Conservation (phyloP, 805 yeast species). For the Hanseniaspora mollemarum region DNA sequence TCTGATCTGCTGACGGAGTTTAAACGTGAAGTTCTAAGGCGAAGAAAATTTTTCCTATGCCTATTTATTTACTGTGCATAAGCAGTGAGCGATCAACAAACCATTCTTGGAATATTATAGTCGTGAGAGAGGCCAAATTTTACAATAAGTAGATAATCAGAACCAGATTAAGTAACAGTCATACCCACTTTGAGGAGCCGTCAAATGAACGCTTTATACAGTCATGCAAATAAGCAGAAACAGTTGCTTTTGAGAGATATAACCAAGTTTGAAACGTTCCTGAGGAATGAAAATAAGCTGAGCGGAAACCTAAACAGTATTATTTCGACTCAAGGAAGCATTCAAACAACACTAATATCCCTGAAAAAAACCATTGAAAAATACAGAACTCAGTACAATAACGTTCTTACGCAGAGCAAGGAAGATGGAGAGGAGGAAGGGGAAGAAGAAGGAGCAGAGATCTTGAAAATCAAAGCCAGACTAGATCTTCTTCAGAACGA, state of each 20-base stretch:
- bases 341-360: constrained; percentile 62
- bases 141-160: too few species aligned
- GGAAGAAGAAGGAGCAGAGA: constrained; percentile 18
- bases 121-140: too few species aligned
- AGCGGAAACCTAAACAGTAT: constrained; percentile 22
- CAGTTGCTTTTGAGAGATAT: constrained; percentile 61
- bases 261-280: constrained; percentile 42
- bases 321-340: constrained; percentile 54
- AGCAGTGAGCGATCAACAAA: too few species aligned
- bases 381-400: constrained; percentile 46
- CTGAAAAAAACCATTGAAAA: constrained; percentile 66
- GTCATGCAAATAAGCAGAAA: constrained; percentile 80
- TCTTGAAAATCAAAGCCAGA: constrained; percentile 48
- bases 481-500: constrained; percentile 43
- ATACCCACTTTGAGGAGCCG: background rate
- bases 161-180: background rate
- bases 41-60: too few species aligned
- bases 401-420: constrained; percentile 41
- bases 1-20: too few species aligned
- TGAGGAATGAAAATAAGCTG: constrained; percentile 32
- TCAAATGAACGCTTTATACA: constrained; percentile 66
- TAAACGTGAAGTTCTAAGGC: too few species aligned
- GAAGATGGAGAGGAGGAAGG: constrained; percentile 28
- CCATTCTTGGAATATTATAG: too few species aligned
- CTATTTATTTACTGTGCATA: too few species aligned